Conservation (phyloP, 2,329 filamentous ascomycete genomes). For the Aspergillus vadensis region DNA sequence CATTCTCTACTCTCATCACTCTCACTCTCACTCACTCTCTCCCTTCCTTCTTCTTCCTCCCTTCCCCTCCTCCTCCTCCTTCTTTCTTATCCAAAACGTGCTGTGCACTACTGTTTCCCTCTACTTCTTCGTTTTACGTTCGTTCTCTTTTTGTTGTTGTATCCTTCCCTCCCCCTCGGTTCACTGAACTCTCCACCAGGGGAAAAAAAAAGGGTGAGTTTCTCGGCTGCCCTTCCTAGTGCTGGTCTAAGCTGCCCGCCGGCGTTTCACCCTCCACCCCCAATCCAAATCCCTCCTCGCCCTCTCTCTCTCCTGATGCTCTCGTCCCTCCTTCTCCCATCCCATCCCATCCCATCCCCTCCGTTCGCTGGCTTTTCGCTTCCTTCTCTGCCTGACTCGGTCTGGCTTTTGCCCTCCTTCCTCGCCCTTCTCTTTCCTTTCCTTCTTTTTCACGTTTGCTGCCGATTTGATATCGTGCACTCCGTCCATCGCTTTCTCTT, state of each 20-base stretch:
- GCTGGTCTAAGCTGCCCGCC: slow-evolving; percentile 18
- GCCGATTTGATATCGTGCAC: slow-evolving; percentile 30
- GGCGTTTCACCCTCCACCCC: slow-evolving; percentile 23
- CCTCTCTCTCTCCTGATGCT: slow-evolving; percentile 14
- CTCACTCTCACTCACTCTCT: neutral
- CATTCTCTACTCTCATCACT: slow-evolving; percentile 1
- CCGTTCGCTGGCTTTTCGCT: slow-evolving; percentile 8
- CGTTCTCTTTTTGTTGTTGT: neutral
- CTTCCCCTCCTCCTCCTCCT: neutral
- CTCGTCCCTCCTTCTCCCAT: neutral
- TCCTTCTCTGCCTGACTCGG: slow-evolving; percentile 3
- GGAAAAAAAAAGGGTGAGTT: slow-evolving; percentile 8
- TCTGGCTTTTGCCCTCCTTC: neutral
- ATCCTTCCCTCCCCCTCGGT: neutral
- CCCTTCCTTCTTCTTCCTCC: neutral
- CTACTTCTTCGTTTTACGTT: neutral
- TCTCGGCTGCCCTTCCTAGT: slow-evolving; percentile 2
- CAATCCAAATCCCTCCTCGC: slow-evolving; percentile 11
- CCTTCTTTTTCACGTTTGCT: slow-evolving; percentile 9
- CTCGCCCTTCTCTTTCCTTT: neutral
- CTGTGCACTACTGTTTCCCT: neutral
- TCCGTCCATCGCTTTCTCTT: slow-evolving; percentile 16
- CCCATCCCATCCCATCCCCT: neutral
- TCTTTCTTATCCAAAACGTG: neutral
- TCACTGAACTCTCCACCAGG: too few relatives aligned